These are phyloP conservation scores for Magnusiomyces suaveolens DNA, from an alignment of 1,139 yeast species.

Conservation along the genomic window DNA sequence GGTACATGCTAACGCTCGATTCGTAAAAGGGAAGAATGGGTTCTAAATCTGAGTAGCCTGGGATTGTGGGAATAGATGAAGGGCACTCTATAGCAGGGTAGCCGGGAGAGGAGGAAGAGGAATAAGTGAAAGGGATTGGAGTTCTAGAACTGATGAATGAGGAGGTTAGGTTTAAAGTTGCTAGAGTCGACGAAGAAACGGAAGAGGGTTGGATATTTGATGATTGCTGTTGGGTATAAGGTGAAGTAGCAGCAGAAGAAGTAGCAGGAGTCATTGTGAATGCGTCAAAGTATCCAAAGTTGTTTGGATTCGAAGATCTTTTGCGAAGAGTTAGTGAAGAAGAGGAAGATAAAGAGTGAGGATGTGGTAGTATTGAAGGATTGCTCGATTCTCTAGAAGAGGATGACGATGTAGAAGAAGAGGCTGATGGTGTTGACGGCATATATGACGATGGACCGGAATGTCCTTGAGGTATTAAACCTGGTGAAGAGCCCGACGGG, in stretches of 20 bases:
- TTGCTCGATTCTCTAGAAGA: not conserved
- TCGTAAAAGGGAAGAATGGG: slow-evolving; percentile 23
- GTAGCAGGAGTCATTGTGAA: not conserved
- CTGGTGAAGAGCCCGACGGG: no score
- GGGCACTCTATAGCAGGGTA: not conserved
- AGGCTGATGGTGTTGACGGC: not conserved
- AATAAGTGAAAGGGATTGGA: not conserved
- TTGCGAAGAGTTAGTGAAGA: not conserved
- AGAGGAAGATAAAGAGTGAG: not conserved
- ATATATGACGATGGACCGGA: not conserved
- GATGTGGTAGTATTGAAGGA: not conserved
- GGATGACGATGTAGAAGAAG: not conserved
- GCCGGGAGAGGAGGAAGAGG: not conserved
- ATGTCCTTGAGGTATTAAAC: no score
- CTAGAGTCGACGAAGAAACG: not conserved
- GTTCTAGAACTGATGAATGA: not conserved
- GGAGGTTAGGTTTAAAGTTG: not conserved
- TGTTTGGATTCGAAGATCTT: not conserved
- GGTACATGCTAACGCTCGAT: slow-evolving; percentile 24
- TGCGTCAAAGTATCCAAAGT: not conserved
- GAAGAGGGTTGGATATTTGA: not conserved
- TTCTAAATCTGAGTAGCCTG: slow-evolving; percentile 20
- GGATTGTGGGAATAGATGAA: slow-evolving; percentile 14
- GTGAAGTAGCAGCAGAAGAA: no score
- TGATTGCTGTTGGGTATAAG: not conserved